These are phyloP conservation scores for Suillus occidentalis DNA, from an alignment of 768 basidiomycete species.

Conservation along the genomic window DNA sequence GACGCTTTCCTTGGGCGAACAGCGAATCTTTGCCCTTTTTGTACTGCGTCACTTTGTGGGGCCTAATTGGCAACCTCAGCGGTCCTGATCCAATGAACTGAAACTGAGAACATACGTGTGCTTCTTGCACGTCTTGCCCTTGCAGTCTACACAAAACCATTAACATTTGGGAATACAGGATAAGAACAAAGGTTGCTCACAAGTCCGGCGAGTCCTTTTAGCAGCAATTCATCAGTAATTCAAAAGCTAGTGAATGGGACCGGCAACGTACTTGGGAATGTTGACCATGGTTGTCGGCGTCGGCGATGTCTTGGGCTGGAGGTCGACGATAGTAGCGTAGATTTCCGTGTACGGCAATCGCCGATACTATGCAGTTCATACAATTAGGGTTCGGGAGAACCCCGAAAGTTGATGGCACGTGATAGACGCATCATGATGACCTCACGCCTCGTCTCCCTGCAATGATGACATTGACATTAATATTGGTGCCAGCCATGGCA, in stretches of 20 bases:
- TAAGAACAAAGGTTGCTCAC: slow-evolving; percentile 49
- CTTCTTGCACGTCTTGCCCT: slow-evolving; percentile 95
- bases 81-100: not conserved
- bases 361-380: slow-evolving; percentile 28
- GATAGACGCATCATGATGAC: not conserved
- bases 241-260: not conserved
- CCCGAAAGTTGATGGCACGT: not conserved
- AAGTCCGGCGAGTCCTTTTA: slow-evolving; percentile 89
- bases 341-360: slow-evolving; percentile 25
- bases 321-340: slow-evolving; percentile 11
- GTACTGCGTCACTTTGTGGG: slow-evolving; percentile 99
- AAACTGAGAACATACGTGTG: slow-evolving; percentile 73
- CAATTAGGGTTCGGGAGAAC: slow-evolving; percentile 16
- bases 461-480: not conserved
- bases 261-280: slow-evolving; percentile 81
- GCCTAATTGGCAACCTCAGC: slow-evolving; percentile 46
- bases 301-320: slow-evolving; percentile 16
- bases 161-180: slow-evolving; percentile 2
- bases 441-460: not conserved
- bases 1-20: slow-evolving; percentile 98
- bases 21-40: slow-evolving; percentile 99
- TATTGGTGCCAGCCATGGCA: not conserved
- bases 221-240: slow-evolving; percentile 17
- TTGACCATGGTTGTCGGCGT: slow-evolving; percentile 74
- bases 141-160: slow-evolving; percentile 63